A percentile compares a stretch with the other conserved stretches of the same genome.
Evolutionary conservation across 2,329 filamentous ascomycete genomes (phyloP).

Genomic region (Atkinsonella hypoxylon): DNA sequence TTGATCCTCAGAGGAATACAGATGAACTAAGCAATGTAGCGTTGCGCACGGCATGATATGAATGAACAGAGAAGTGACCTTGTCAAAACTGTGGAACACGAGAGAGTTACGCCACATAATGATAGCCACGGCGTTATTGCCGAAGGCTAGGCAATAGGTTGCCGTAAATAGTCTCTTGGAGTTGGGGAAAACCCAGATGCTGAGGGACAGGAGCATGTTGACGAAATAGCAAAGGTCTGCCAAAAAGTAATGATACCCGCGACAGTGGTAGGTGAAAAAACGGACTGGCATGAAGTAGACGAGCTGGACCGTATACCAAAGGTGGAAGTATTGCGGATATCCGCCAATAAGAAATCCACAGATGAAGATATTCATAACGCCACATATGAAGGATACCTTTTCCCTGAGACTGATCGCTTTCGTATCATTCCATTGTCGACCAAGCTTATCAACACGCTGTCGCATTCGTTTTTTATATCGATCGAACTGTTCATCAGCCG

Average conservation of each 20-base stretch:
- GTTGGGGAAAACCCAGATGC: conserved; percentile 79
- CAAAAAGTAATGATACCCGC: conserved; percentile 93
- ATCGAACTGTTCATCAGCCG: conserved; percentile 83
- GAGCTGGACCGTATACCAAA: conserved; percentile 83
- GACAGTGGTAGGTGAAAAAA: conserved; percentile 79
- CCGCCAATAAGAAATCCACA: conserved; percentile 89
- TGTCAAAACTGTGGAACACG: conserved; percentile 97
- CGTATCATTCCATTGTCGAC: conserved; percentile 76
- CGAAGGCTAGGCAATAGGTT: conserved; percentile 83
- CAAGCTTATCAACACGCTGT: conserved; percentile 75
- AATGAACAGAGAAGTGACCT: conserved; percentile 96
- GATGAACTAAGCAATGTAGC: conserved; percentile 82
- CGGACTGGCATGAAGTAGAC: conserved; percentile 96
- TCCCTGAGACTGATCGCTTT: conserved; percentile 80
- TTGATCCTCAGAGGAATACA: conserved; percentile 56
- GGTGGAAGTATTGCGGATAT: conserved; percentile 73
- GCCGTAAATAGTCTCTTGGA: conserved; percentile 89
- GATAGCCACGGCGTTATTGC: conserved; percentile 95
- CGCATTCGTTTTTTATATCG: conserved; percentile 84
- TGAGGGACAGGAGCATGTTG: conserved; percentile 72
- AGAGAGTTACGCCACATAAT: conserved; percentile 99
- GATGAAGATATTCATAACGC: conserved; percentile 94
- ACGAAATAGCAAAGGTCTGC: conserved; percentile 98
- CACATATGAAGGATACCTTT: conserved; percentile 92
- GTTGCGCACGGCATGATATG: conserved; percentile 98